Evolutionary conservation across 441 rosid species (phyloP), one percentile per base, ranked within the genome.

Genomic region (Lepidium campestre): DNA sequence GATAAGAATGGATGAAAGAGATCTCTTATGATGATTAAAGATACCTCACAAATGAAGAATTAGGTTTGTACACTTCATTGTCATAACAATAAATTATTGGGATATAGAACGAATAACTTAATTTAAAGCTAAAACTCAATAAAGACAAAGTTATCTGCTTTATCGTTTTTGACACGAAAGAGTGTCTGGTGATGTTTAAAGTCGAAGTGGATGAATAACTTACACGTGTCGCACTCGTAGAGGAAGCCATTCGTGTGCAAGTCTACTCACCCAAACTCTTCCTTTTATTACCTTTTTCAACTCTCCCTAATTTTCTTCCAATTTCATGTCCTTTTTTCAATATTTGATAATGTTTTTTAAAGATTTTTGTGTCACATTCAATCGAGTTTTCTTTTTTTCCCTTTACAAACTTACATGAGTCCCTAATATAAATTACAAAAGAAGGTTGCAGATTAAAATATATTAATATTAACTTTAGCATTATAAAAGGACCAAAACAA

Each of bases 221-320:
- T 48, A 31, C 66, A 68, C 36, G 67, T 59, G 45, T 40, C 59
- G 2, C 8, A 20, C 27, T 41, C 29, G 18, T 20, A 40, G 36
- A 15, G 6, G 53, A 68, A 49, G 66, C 53, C 50, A 58, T 20
- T 39, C 59, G 35, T 58, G 66, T 49, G 66, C 59, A 59, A 59
- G 73, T 50, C 60, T 50, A 59, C 45, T 68, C 67, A 59, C 47
- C 60, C 31, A 50, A 50, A 59, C 45, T 39, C 41, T 41, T 47
- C 23, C 13, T 41, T 59, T 59, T 41, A 7, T 35, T 14, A 15
- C 23, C 36, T 56, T 45, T 15, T 39, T 25, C 37, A 35, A 15
- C 14, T 29, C 47, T 20, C 34, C 23, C 65, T 10, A 27, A n/a
- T 17, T 54, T 39, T 23, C 31, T 45, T 57, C 64, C 55, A 29